Evolutionary conservation across 2,329 filamentous ascomycete genomes (phyloP), one percentile per base, ranked within the genome.

Genomic region (Colletotrichum incanum): DNA sequence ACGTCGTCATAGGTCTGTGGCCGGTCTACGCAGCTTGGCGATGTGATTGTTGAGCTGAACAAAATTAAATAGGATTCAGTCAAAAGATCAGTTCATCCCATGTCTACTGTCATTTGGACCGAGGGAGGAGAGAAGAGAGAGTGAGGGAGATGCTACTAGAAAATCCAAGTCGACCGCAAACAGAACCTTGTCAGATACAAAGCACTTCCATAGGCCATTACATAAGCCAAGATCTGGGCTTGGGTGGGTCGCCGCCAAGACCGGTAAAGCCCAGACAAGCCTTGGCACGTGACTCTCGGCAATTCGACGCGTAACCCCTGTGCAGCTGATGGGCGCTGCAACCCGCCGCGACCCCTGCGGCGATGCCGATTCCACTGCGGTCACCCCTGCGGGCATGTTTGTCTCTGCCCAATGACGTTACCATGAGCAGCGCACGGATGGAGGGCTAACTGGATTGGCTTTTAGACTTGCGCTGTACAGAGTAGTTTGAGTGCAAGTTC

Each of bases 211-310:
- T 12, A 43, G 1, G 6, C 20, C 7, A 5, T 69, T 69, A 72
- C 60, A 61, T 64, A 64, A 72, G 65, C 58, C 52, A 43, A 61
- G 49, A 23, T 9, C 8, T 18, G 37, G 14, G n/a, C 31, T 9
- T 12, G 12, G 8, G 64, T 43, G 63, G 31, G 7, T 12, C n/a
- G 2, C 23, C 9, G 55, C 67, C 63, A 50, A 67, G 63, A 37
- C 55, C 6, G 12, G 28, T 18, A 41, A 20, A 34, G 18, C 41
- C 41, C 28, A 49, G 39, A 55, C 65, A 50, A 50, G 70, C 20
- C 65, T 69, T 72, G 65, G 65, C 70, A 70, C 70, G 70, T 72
- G 70, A 72, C 60, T 54, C 23, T 69, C 59, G 58, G 65, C 59
- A 64, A 39, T 59, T 54, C n/a, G 66, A 72, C 65, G 70, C 70